These are phyloP conservation scores for Fusarium sp. DNA, from an alignment of 2,329 filamentous ascomycete species.

Conservation along the genomic window DNA sequence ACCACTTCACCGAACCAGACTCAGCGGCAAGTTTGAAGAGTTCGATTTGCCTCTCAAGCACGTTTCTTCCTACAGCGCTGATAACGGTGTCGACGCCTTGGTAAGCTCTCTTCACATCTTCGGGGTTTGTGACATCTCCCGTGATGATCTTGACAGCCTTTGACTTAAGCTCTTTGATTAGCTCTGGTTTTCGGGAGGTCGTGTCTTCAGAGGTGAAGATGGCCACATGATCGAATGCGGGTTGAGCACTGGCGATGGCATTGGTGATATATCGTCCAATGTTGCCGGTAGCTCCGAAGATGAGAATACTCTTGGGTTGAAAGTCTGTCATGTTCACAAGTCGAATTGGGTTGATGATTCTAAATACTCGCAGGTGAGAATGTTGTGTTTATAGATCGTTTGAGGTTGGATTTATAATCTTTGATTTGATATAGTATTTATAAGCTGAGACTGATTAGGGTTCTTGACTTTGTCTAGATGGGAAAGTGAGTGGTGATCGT, in stretches of 20 bases:
- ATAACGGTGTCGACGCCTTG: conserved; percentile 73
- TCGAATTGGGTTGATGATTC: not conserved
- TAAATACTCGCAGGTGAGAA: not conserved
- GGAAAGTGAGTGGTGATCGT: not conserved
- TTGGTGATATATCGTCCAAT: conserved; percentile 58
- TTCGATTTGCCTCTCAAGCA: conserved; percentile 69
- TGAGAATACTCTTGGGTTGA: conserved; percentile 38
- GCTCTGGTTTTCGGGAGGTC: conserved; percentile 30
- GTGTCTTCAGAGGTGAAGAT: conserved; percentile 50
- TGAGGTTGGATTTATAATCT: conserved; percentile 13
- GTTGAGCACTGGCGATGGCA: conserved; percentile 52
- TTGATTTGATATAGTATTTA: not conserved
- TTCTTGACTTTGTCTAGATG: not conserved
- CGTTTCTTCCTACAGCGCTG: conserved; percentile 73
- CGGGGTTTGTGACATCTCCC: conserved; percentile 54
- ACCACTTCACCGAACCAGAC: conserved; percentile 67
- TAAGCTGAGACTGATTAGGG: not conserved
- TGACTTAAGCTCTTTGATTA: conserved; percentile 39
- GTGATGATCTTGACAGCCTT: conserved; percentile 44
- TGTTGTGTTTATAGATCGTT: not conserved
- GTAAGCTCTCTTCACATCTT: conserved; percentile 69
- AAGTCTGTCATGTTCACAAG: conserved; percentile 35
- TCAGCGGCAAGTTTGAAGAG: conserved; percentile 71
- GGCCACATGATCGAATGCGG: conserved; percentile 50
- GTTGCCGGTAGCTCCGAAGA: conserved; percentile 56